Evolutionary conservation across 345 rosid genomes (phyloP).

Genomic region (Acer saccharum): DNA sequence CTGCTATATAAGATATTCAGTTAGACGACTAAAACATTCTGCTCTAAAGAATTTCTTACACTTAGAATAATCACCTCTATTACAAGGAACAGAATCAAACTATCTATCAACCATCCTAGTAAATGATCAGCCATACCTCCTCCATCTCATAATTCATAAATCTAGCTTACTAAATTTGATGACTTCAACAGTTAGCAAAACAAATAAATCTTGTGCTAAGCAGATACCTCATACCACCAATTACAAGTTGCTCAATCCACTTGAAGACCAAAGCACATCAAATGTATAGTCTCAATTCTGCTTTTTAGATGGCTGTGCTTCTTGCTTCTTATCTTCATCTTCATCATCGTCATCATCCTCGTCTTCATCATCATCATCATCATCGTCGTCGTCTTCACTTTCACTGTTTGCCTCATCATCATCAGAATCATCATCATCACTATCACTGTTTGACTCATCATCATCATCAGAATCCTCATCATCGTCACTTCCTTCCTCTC

Average conservation of each 20-base stretch:
- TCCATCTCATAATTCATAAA: too few relatives aligned
- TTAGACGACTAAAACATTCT: too few relatives aligned
- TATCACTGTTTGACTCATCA: too few relatives aligned
- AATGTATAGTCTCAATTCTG: slow-evolving; percentile 10
- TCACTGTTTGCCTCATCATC: slow-evolving; percentile 16
- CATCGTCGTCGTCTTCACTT: background rate
- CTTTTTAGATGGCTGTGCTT: slow-evolving; percentile 9
- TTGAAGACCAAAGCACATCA: background rate
- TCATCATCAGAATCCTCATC: background rate
- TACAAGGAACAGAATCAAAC: too few relatives aligned
- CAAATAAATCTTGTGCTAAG: background rate
- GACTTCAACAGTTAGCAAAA: too few relatives aligned
- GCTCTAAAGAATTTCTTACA: too few relatives aligned
- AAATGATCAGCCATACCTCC: too few relatives aligned
- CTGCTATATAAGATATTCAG: too few relatives aligned
- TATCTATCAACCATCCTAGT: too few relatives aligned
- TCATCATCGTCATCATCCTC: background rate
- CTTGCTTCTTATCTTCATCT: background rate
- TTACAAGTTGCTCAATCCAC: background rate
- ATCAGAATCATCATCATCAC: background rate
- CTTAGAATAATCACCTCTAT: too few relatives aligned
- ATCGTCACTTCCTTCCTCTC: slow-evolving; percentile 10
- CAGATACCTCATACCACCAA: background rate
- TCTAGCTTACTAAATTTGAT: too few relatives aligned
- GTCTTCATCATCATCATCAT: background rate